Conservation (phyloP, 2,329 filamentous ascomycete species). For the Ceratocystis albifundus region DNA sequence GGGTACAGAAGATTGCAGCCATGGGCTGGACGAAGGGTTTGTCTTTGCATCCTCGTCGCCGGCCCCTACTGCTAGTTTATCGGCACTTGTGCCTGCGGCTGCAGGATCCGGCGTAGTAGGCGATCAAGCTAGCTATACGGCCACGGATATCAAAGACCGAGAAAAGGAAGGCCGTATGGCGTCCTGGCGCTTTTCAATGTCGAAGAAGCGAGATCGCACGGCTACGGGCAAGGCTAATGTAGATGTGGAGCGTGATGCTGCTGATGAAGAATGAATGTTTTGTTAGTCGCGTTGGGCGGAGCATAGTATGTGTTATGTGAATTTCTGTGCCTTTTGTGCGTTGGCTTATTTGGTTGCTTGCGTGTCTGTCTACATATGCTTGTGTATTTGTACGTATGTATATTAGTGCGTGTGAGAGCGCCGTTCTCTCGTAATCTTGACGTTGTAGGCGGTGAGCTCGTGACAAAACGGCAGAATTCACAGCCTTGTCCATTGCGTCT, state of each 20-base stretch:
- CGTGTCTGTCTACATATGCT: background rate
- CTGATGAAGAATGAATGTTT: background rate
- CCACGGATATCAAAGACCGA: slow-evolving; percentile 30
- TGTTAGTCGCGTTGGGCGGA: background rate
- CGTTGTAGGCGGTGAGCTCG: too few relatives aligned
- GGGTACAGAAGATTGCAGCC: slow-evolving; percentile 32
- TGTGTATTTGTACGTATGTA: background rate
- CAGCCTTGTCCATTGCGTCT: too few relatives aligned
- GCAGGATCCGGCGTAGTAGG: too few relatives aligned
- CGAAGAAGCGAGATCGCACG: slow-evolving; percentile 47
- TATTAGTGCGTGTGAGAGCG: background rate
- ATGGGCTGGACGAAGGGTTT: slow-evolving; percentile 37
- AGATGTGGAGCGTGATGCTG: slow-evolving; percentile 35
- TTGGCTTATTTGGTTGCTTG: background rate
- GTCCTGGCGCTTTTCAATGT: slow-evolving; percentile 47
- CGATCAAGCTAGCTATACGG: background rate
- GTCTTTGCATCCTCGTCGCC: slow-evolving; percentile 32
- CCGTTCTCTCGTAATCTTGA: too few relatives aligned
- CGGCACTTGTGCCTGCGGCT: too few relatives aligned
- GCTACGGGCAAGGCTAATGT: slow-evolving; percentile 39
- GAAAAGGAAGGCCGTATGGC: slow-evolving; percentile 41
- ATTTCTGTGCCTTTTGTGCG: background rate
- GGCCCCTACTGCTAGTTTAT: slow-evolving; percentile 34
- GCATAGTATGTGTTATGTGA: background rate
- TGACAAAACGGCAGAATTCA: too few relatives aligned